A percentile compares a stretch with the other conserved stretches of the same genome.
These are phyloP conservation scores for Rheum nobile DNA, from an alignment of 148 eudicot genomes.

Conservation along the genomic window DNA sequence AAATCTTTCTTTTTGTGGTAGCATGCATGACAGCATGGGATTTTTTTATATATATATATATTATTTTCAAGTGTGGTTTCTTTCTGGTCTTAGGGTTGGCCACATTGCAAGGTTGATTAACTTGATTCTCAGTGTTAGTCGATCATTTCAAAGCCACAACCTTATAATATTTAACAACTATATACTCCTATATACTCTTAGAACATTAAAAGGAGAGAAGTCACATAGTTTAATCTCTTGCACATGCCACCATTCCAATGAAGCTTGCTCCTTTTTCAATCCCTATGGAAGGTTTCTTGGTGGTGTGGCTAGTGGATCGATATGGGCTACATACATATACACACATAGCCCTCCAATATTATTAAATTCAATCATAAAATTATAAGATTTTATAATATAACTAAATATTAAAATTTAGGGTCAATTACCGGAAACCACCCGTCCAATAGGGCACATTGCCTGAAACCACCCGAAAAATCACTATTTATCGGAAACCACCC, in stretches of 20 bases:
- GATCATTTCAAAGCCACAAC: conserved; percentile 3
- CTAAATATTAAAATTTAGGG: too few relatives aligned
- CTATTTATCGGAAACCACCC: too few relatives aligned
- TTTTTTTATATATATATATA: not conserved
- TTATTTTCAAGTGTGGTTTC: not conserved
- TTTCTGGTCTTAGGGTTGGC: not conserved
- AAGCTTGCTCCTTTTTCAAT: not conserved
- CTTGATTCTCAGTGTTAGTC: not conserved
- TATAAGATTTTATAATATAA: too few relatives aligned
- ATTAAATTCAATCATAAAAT: too few relatives aligned
- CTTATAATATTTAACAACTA: not conserved
- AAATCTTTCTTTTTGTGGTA: not conserved
- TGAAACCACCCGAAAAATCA: too few relatives aligned
- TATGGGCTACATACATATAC: not conserved
- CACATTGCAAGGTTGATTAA: not conserved
- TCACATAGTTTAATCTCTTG: not conserved
- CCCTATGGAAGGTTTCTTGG: not conserved
- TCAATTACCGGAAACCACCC: too few relatives aligned
- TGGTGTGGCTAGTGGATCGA: not conserved
- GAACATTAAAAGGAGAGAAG: not conserved
- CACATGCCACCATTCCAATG: not conserved
- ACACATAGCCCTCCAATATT: not conserved
- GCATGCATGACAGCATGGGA: not conserved
- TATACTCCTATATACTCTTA: not conserved
- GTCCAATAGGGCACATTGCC: too few relatives aligned